These are phyloP conservation scores for Tetrahymena elliotti DNA, from an alignment of 73 alveolate species.

Conservation along the genomic window DNA sequence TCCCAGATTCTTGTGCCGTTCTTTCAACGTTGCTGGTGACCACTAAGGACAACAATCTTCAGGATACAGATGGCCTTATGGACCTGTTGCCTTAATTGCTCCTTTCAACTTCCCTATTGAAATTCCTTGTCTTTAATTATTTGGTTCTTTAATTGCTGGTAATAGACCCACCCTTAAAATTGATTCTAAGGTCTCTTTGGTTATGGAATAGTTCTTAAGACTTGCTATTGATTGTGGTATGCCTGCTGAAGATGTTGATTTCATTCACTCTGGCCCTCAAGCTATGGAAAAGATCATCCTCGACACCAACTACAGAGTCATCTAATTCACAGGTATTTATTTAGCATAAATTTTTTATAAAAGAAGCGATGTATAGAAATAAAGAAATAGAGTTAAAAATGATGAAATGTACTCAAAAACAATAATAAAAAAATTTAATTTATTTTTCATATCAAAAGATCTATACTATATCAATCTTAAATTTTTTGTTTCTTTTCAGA, in stretches of 20 bases:
- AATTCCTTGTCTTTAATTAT: conserved; percentile 63
- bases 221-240: conserved; percentile 66
- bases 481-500: background rate
- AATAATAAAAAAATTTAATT: too few relatives aligned
- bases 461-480: too few relatives aligned
- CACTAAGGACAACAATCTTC: conserved; percentile 56
- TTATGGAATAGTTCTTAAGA: conserved; percentile 65
- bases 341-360: too few relatives aligned
- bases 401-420: background rate
- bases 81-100: conserved; percentile 58
- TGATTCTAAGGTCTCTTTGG: conserved; percentile 56
- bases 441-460: too few relatives aligned
- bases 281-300: conserved; percentile 48
- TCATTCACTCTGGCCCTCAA: conserved; percentile 49
- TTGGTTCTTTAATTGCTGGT: conserved; percentile 79
- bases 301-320: conserved; percentile 40
- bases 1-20: conserved; percentile 58
- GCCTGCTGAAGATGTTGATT: conserved; percentile 57
- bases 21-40: conserved; percentile 68
- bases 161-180: conserved; percentile 62
- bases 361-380: too few relatives aligned
- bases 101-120: conserved; percentile 82
- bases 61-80: conserved; percentile 77
- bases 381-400: too few relatives aligned
- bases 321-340: conserved; percentile 46